Conservation (phyloP, 305 asterid genomes). For the Fraxinus sp. region DNA sequence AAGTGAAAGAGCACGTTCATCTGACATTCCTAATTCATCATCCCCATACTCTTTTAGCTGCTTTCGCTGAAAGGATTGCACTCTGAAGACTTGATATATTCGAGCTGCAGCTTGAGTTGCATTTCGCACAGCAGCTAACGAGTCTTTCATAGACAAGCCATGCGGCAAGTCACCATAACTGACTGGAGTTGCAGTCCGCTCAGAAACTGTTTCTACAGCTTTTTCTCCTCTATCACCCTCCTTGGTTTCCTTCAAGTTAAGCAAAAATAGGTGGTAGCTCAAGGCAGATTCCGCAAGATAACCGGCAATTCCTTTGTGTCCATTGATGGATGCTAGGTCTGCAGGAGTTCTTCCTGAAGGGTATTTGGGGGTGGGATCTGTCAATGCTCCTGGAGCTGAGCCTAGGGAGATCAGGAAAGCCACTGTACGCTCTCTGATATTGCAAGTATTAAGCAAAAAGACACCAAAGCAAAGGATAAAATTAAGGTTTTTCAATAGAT, state of each 20-base stretch:
- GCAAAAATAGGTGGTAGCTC: conserved; percentile 63
- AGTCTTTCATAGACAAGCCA: conserved; percentile 79
- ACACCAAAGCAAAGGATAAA: conserved; percentile 10
- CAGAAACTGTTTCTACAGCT: conserved; percentile 63
- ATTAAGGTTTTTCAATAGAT: conserved; percentile 8
- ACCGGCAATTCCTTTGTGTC: conserved; percentile 97
- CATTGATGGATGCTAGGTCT: conserved; percentile 83
- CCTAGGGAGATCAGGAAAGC: conserved; percentile 76
- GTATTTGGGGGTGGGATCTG: conserved; percentile 77
- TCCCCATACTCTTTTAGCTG: conserved; percentile 59
- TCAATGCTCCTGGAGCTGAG: conserved; percentile 72
- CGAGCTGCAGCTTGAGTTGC: conserved; percentile 99
- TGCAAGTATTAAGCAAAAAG: conserved; percentile 18
- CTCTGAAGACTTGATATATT: conserved; percentile 79
- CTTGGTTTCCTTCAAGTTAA: conserved; percentile 58
- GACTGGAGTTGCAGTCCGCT: conserved; percentile 65
- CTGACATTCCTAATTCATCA: conserved; percentile 57
- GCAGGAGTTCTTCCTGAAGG: conserved; percentile 81
- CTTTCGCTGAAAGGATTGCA: conserved; percentile 91
- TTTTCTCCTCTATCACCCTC: conserved; percentile 40
- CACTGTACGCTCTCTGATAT: conserved; percentile 74
- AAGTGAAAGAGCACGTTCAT: conserved; percentile 72
- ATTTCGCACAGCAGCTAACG: conserved; percentile 91
- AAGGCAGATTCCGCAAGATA: conserved; percentile 79
- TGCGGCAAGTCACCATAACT: conserved; percentile 59